Conservation (phyloP, 495 filamentous ascomycete genomes). For the Hypoxylon subgilvum region DNA sequence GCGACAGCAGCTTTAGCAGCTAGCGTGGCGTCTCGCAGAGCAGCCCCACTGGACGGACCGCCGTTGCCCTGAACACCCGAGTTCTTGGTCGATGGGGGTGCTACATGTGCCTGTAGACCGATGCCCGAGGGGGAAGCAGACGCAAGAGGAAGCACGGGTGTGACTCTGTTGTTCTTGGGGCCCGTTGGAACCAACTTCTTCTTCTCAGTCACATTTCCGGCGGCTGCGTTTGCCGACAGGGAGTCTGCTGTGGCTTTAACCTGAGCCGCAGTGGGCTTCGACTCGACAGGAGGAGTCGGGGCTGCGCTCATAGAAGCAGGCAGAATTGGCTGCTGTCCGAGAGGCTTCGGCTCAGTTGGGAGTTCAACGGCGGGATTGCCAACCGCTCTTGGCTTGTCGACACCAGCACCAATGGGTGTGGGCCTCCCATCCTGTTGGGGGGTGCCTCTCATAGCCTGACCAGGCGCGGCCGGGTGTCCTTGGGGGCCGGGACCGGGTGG, state of each 20-base stretch:
- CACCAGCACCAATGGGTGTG: slow-evolving; percentile 60
- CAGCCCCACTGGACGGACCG: slow-evolving; percentile 40
- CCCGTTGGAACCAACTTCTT: slow-evolving; percentile 62
- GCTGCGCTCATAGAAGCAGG: slow-evolving; percentile 31
- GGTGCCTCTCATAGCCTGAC: slow-evolving; percentile 45
- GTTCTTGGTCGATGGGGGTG: slow-evolving; percentile 43
- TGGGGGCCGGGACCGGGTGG: slow-evolving; percentile 56
- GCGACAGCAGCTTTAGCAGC: slow-evolving; percentile 86
- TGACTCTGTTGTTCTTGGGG: slow-evolving; percentile 62
- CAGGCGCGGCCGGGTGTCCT: slow-evolving; percentile 42
- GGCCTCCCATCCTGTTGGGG: slow-evolving; percentile 53
- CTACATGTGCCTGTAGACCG: slow-evolving; percentile 41
- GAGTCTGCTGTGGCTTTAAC: slow-evolving; percentile 58
- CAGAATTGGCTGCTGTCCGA: slow-evolving; percentile 46
- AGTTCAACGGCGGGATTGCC: slow-evolving; percentile 44
- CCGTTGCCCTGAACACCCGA: slow-evolving; percentile 44
- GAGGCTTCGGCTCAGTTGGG: slow-evolving; percentile 48
- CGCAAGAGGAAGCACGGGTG: slow-evolving; percentile 67
- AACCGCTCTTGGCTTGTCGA: slow-evolving; percentile 52
- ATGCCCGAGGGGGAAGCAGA: slow-evolving; percentile 66
- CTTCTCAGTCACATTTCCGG: slow-evolving; percentile 34
- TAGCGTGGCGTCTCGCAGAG: slow-evolving; percentile 73
- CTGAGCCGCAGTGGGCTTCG: slow-evolving; percentile 66
- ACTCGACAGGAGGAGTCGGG: slow-evolving; percentile 65
- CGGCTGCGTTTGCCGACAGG: slow-evolving; percentile 41